Conservation (phyloP, 306 rosid species). For the Ormosia emarginata region DNA sequence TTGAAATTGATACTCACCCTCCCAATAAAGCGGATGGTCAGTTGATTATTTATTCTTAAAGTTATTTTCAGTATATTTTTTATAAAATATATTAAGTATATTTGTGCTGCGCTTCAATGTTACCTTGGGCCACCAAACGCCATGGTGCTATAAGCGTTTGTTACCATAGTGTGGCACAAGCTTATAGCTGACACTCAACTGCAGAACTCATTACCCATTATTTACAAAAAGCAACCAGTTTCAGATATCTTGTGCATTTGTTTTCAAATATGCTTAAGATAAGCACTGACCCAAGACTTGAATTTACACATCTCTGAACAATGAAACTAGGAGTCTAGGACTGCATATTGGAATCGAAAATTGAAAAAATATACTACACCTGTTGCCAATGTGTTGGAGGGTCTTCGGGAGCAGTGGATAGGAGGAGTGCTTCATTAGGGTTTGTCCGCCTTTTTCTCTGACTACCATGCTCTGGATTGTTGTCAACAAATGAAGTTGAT, state of each 20-base stretch:
- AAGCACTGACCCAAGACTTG: not conserved
- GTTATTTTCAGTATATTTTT: not conserved
- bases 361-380: conserved; percentile 31
- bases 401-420: conserved; percentile 84
- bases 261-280: not conserved
- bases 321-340: not conserved
- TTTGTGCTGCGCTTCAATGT: not conserved
- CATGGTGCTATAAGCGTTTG: not conserved
- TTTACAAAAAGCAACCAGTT: not conserved
- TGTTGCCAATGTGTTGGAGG: conserved; percentile 91
- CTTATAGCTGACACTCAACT: not conserved
- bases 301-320: not conserved
- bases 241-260: not conserved
- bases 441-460: conserved; percentile 53
- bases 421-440: conserved; percentile 47
- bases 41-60: not conserved
- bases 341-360: not conserved
- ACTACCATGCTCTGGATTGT: conserved; percentile 40
- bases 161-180: not conserved
- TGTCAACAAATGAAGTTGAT: conserved; percentile 24
- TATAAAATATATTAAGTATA: not conserved
- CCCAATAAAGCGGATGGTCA: not conserved
- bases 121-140: not conserved
- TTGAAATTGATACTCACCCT: not conserved
- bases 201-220: not conserved